Conservation (phyloP, 1,139 yeast genomes). For the Debaryomyces fabryi region DNA sequence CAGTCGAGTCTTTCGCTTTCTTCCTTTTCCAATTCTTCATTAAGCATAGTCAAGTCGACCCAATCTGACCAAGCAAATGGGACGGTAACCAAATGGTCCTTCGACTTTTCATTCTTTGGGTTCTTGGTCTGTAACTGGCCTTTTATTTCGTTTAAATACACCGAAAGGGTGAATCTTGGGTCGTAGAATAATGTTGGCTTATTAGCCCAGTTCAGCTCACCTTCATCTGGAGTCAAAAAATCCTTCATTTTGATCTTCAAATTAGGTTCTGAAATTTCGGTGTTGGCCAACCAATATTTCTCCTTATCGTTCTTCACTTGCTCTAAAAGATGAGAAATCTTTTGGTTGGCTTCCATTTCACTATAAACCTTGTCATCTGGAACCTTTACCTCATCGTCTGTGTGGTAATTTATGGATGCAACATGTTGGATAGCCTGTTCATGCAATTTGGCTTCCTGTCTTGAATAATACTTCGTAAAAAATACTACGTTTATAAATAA, state of each 20-base stretch:
- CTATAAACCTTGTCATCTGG: conserved; percentile 21
- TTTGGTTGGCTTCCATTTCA: conserved; percentile 23
- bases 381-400: conserved; percentile 26
- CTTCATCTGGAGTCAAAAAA: conserved; percentile 20
- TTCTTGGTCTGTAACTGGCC: conserved; percentile 18
- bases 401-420: conserved; percentile 20
- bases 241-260: conserved; percentile 24
- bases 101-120: conserved; percentile 19
- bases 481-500: conserved; percentile 26
- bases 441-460: conserved; percentile 22
- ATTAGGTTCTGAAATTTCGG: conserved; percentile 25
- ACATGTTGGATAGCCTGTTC: conserved; percentile 25
- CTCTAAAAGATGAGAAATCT: conserved; percentile 26
- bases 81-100: conserved; percentile 15
- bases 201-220: conserved; percentile 16
- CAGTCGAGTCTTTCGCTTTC: conserved; percentile 18
- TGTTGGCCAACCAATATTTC: conserved; percentile 32
- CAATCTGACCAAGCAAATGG: conserved; percentile 38
- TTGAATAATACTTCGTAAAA: conserved; percentile 24
- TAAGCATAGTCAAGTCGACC: conserved; percentile 27
- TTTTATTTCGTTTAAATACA: conserved; percentile 25
- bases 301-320: conserved; percentile 24
- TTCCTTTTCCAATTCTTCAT: conserved; percentile 18
- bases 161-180: conserved; percentile 28
- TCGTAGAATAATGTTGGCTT: conserved; percentile 24